Conservation (phyloP, 768 basidiomycete species). For the Lactarius indigo region DNA sequence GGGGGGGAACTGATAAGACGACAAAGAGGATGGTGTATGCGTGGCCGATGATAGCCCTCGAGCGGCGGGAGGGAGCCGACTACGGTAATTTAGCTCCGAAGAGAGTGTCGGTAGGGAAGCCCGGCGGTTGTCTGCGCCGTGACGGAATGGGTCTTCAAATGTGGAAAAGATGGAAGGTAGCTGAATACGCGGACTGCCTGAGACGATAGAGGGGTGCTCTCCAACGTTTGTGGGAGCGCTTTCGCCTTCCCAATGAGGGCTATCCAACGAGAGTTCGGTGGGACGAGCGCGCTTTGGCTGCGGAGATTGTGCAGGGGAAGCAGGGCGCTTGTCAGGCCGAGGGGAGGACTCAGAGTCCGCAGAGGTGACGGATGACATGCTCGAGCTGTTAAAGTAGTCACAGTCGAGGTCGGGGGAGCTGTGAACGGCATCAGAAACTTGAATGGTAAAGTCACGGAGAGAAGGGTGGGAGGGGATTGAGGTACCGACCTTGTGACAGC, state of each 20-base stretch:
- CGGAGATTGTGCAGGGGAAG: constrained; percentile 42
- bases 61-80: constrained; percentile 54
- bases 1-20: constrained; percentile 57
- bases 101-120: constrained; percentile 60
- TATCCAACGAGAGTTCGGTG: constrained; percentile 27
- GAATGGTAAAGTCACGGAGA: not conserved
- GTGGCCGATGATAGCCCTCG: constrained; percentile 27
- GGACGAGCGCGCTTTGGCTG: constrained; percentile 49
- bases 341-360: constrained; percentile 63
- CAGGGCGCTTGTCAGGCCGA: constrained; percentile 55
- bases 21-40: constrained; percentile 32
- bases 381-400: constrained; percentile 48
- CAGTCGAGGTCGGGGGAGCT: constrained; percentile 46
- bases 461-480: constrained; percentile 2
- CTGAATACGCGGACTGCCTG: constrained; percentile 53
- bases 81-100: constrained; percentile 45
- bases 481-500: constrained; percentile 24
- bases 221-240: constrained; percentile 26
- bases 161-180: constrained; percentile 72
- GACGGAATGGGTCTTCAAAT: constrained; percentile 55
- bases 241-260: constrained; percentile 29
- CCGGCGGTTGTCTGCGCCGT: constrained; percentile 48
- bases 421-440: constrained; percentile 12
- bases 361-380: constrained; percentile 78
- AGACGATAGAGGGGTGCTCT: constrained; percentile 39